A percentile compares a stretch with the other conserved stretches of the same genome.
phyloP scores from a whole-genome alignment of 1,284 basidiomycete species.

The Cutaneotrichosporon dermatis region DNA sequence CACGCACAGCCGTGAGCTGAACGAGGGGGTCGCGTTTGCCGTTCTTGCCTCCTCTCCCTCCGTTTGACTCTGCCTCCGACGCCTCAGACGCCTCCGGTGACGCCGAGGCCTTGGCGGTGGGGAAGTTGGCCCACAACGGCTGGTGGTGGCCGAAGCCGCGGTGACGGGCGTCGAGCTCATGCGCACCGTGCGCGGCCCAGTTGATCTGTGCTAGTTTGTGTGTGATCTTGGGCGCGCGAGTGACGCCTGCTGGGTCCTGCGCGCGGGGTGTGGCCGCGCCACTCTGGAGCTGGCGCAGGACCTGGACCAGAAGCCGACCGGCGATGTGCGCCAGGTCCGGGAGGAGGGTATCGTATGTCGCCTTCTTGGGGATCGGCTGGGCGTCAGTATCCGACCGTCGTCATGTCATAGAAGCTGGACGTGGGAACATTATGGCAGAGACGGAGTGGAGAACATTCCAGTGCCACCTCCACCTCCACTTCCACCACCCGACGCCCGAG shows the following conservation, averaged over 20 bases:
- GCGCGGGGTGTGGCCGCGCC: conserved; percentile 54
- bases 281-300: conserved; percentile 60
- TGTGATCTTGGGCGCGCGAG: conserved; percentile 62
- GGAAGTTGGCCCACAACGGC: conserved; percentile 39
- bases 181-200: conserved; percentile 59
- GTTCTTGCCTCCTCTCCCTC: not conserved
- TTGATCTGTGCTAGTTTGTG: conserved; percentile 57
- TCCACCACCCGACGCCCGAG: not conserved
- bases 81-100: no score
- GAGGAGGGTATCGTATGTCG: conserved; percentile 58
- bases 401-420: not conserved
- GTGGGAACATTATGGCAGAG: no score
- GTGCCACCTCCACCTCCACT: not conserved
- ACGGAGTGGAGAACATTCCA: not conserved
- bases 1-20: conserved; percentile 11
- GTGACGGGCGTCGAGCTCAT: conserved; percentile 57
- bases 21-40: not conserved
- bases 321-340: conserved; percentile 63
- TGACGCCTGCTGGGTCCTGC: conserved; percentile 52
- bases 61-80: no score
- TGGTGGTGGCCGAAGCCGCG: conserved; percentile 74
- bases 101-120: conserved; percentile 5
- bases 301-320: conserved; percentile 64
- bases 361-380: conserved; percentile 54
- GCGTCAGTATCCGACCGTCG: not conserved